Base-by-base conservation (phyloP, 2,329 filamentous ascomycete species). In the Sphaerulina vaccinii region DNA sequence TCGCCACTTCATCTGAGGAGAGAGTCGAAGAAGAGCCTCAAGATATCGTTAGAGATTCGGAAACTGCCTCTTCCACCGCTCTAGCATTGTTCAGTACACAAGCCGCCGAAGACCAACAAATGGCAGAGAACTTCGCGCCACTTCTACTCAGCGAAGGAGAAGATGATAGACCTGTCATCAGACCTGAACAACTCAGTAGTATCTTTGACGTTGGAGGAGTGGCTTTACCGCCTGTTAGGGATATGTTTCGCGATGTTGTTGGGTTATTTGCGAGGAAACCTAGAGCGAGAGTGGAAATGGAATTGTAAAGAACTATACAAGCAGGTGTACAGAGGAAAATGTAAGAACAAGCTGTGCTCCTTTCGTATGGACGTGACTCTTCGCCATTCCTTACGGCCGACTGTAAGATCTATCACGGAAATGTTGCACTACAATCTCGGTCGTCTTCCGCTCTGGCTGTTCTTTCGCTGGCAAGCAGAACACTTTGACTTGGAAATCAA, bases 211-310 rank as follows among this genome's bases (percentile, higher is more conserved):
- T 79, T 11, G 82, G 82, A 83, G 85, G 2, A 3, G 87, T 86
- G 64, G 84, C 85, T 0, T 79, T 86, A 63, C 84, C 85, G 18
- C 82, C 86, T 9, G 80, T 91, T 18, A 83, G 86, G 68, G 87
- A 90, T 56, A 79, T 89, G 73, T 90, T 91, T 65, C 83, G 86
- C 68, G 82, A 84, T 68, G 84, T 92, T 33, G 80, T 86, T 10
- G 80, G 75, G 4, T 65, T 88, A 57, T 83, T 87, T 66, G 79
- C 80, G 1, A 73, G 79, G 54, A 85, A 81, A 67, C 77, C 81
- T 11, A 37, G 55, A 49, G 33, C 15, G 18, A 48, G 32, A 11
- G 18, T 54, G 40, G 47, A 49, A 23, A 49, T 59, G 50, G 37
- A 27, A 8, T 40, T 49, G 51, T 27, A 40, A 33, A 33, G 4